Evolutionary conservation across 202 grass and related monocot species (phyloP).

Genomic region (Musa balbisiana): DNA sequence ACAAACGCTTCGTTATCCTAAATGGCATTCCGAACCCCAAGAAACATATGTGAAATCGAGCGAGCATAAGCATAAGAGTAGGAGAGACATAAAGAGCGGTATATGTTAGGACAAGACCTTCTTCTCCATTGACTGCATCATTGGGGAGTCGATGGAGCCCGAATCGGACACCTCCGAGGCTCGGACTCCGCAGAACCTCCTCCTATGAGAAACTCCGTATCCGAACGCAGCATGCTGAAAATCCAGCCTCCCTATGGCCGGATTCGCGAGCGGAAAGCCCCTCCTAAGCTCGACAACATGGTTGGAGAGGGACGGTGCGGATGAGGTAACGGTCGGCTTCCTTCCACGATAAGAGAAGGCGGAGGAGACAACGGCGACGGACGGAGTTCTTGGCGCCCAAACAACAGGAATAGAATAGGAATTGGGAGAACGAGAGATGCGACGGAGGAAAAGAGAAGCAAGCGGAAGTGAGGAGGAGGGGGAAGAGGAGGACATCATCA

Average conservation of each 20-base stretch:
- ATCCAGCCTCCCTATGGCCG: background rate
- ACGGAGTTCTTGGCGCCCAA: background rate
- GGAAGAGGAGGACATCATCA: background rate
- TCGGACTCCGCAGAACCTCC: constrained; percentile 18
- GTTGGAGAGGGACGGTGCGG: background rate
- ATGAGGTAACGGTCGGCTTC: background rate
- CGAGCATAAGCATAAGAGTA: background rate
- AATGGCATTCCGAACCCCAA: background rate
- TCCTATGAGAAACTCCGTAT: background rate
- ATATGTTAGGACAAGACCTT: constrained; percentile 39
- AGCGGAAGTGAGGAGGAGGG: background rate
- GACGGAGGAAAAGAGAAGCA: background rate
- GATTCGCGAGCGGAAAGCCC: background rate
- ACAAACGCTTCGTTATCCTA: background rate
- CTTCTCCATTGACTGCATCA: constrained; percentile 52
- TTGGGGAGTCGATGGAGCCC: constrained; percentile 40
- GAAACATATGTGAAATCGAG: background rate
- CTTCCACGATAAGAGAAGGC: background rate
- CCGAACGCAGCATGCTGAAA: background rate
- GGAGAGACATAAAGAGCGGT: background rate
- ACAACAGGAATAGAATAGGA: background rate
- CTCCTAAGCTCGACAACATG: background rate
- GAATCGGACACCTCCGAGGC: constrained; percentile 33
- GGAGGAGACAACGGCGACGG: background rate
- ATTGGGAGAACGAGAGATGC: background rate